These are phyloP conservation scores for Primulina huaijiensis DNA, from an alignment of 257 asterid genomes.

Conservation along the genomic window DNA sequence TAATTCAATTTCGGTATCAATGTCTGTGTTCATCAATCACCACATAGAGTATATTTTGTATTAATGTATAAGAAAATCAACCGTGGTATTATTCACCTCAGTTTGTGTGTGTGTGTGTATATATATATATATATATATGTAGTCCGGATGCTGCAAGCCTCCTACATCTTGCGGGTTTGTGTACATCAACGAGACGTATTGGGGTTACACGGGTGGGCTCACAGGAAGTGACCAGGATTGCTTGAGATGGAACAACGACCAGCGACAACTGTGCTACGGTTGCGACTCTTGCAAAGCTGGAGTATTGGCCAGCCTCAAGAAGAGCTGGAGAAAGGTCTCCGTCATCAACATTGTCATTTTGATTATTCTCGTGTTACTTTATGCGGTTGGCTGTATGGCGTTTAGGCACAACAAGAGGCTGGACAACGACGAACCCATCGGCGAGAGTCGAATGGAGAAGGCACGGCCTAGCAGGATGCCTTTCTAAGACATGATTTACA, in stretches of 20 bases:
- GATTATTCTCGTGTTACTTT: conserved; percentile 56
- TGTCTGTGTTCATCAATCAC: too few relatives aligned
- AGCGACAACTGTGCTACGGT: conserved; percentile 50
- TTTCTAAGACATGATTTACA: conserved; percentile 34
- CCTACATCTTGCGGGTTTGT: conserved; percentile 68
- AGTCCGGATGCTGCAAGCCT: conserved; percentile 98
- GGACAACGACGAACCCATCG: conserved; percentile 67
- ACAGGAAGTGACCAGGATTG: conserved; percentile 55
- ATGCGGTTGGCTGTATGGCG: conserved; percentile 65
- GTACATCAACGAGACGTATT: conserved; percentile 62
- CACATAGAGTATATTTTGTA: too few relatives aligned
- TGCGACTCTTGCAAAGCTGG: conserved; percentile 92
- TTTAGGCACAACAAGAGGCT: conserved; percentile 64
- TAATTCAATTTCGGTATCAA: too few relatives aligned
- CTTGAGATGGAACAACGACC: conserved; percentile 66
- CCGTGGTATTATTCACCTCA: too few relatives aligned
- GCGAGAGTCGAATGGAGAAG: conserved; percentile 89
- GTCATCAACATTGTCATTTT: conserved; percentile 63
- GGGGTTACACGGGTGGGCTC: conserved; percentile 46
- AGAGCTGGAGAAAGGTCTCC: conserved; percentile 85
- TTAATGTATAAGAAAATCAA: too few relatives aligned
- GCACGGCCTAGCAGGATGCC: conserved; percentile 77
- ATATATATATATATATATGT: not conserved
- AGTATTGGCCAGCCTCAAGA: conserved; percentile 72
- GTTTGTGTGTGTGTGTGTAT: not conserved